Conservation (phyloP, 163 green algal genomes). For the Chloromonas sp. region DNA sequence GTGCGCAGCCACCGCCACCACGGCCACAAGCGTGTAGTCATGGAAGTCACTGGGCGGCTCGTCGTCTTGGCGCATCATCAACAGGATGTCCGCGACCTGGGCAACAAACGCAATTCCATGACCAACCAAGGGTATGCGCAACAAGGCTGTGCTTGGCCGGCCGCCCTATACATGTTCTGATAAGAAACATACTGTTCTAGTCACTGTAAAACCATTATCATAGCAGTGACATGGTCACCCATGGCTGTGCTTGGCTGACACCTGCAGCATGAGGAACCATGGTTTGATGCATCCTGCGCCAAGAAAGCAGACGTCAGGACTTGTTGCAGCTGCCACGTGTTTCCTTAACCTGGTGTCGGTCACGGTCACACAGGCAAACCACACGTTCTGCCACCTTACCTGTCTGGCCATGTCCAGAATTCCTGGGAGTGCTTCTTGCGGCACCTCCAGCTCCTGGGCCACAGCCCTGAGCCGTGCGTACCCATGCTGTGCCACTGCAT, state of each 20-base stretch:
- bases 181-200: too few relatives aligned
- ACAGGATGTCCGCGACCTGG: constrained; percentile 68
- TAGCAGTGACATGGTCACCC: too few relatives aligned
- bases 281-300: too few relatives aligned
- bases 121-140: neutral
- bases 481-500: constrained; percentile 47
- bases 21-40: constrained; percentile 78
- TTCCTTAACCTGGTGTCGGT: too few relatives aligned
- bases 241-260: too few relatives aligned
- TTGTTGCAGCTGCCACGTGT: too few relatives aligned
- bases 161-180: neutral
- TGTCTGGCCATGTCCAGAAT: constrained; percentile 47
- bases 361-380: too few relatives aligned
- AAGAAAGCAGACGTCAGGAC: too few relatives aligned
- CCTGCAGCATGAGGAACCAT: too few relatives aligned
- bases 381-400: constrained; percentile 5
- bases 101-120: neutral
- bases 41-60: constrained; percentile 72
- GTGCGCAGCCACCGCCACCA: constrained; percentile 69
- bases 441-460: constrained; percentile 35
- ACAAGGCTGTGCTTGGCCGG: too few relatives aligned
- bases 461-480: constrained; percentile 53
- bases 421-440: constrained; percentile 4
- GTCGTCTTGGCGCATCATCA: constrained; percentile 70
- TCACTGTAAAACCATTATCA: too few relatives aligned